Conservation (phyloP, 1,284 basidiomycete species). For the Sphaerobolus stellatus region DNA sequence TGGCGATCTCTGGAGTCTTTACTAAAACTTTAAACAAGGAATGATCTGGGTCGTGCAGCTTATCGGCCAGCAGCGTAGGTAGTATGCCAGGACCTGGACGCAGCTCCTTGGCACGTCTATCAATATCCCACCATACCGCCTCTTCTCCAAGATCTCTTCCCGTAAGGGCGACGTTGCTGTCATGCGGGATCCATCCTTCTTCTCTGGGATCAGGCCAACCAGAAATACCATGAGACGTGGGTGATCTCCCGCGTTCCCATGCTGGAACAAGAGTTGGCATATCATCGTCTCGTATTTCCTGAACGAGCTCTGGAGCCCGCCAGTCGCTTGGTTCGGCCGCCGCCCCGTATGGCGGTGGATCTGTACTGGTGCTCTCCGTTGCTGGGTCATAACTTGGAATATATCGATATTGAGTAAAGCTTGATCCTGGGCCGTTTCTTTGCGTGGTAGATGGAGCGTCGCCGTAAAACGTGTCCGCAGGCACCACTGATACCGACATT, state of each 20-base stretch:
- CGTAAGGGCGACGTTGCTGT: conserved; percentile 9
- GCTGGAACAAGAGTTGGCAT: not conserved
- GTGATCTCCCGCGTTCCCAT: conserved; percentile 1
- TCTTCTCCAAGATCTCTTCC: conserved; percentile 46
- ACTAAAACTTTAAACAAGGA: conserved; percentile 62
- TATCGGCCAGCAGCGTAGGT: conserved; percentile 61
- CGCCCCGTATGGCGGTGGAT: conserved; percentile 4
- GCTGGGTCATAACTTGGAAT: conserved; percentile 1
- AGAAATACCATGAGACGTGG: not conserved
- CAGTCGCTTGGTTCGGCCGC: not conserved
- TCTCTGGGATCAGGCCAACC: not conserved
- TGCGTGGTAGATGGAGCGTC: not conserved
- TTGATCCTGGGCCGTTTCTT: conserved; percentile 1
- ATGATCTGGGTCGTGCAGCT: conserved; percentile 68
- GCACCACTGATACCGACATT: not conserved
- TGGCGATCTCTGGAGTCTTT: conserved; percentile 36
- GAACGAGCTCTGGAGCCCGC: conserved; percentile 3
- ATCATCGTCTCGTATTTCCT: conserved; percentile 4
- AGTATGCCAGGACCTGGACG: conserved; percentile 69
- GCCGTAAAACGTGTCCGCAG: not conserved
- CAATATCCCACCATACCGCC: conserved; percentile 62
- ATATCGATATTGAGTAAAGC: conserved; percentile 7
- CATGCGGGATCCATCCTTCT: not conserved
- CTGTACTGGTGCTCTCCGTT: not conserved
- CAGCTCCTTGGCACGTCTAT: conserved; percentile 37